Evolutionary conservation across 495 filamentous ascomycete genomes (phyloP), one percentile per base, ranked within the genome.

Genomic region (Aspergillus diversus): DNA sequence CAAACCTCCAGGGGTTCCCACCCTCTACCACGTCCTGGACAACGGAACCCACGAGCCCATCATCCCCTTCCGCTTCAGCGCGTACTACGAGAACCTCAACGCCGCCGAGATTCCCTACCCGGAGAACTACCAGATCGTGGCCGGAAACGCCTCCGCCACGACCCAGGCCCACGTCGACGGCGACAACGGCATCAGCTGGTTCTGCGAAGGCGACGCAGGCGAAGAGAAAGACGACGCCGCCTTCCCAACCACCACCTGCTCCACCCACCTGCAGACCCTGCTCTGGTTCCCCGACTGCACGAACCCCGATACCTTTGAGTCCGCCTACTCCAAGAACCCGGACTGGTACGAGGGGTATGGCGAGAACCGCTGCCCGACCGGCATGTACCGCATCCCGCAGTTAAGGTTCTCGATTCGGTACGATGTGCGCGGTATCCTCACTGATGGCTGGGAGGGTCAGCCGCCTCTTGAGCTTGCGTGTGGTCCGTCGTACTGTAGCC

Each of bases 391-490:
- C 1, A 65, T 70, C 39, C 64, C 68, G 7, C 59, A 52, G 16
- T 48, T 65, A 31, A 55, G 68, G 5, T 70, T 67, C 65, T 67
- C 64, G 4, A 65, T 70, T 16, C 68, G 68, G 11, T 70, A 67
- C 51, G 68, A 67, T 32, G 37, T 65, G 4, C 57, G 62, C n/a
- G 48, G 5, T 0, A 31, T 70, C 7, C 52, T 67, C 13, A 64
- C 68, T 4, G 59, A 65, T 49, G 68, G 68, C 0, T 70, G 65
- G 68, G 33, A 32, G 2, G 68, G 68, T 0, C 7, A 55, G 16
- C 56, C 68, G 12, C 68, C 68, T 17, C 31, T 70, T 3, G 39
- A 61, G 52, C 57, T 70, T 1, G 57, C 68, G 2, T 67, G 64
- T 59, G 68, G 68, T 31, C 52, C 7, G 2, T 63, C 64, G 1